These are phyloP conservation scores for Botrytis galanthina DNA, from an alignment of 2,329 filamentous ascomycete genomes.

Conservation along the genomic window DNA sequence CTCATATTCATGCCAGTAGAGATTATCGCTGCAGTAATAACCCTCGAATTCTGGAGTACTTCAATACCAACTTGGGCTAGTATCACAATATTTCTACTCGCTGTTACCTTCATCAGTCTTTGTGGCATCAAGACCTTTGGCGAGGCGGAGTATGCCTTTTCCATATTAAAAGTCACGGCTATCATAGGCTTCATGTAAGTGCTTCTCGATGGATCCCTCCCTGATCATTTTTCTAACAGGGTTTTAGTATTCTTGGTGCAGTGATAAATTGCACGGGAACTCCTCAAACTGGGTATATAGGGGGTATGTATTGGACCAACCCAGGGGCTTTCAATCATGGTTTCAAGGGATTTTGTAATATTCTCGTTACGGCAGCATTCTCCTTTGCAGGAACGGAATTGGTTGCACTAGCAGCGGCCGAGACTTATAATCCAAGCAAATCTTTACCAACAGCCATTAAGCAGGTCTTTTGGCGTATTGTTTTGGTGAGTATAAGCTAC, in stretches of 20 bases:
- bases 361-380: constrained; percentile 75
- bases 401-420: constrained; percentile 73
- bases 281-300: constrained; percentile 73
- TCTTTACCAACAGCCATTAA: constrained; percentile 84
- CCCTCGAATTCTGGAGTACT: constrained; percentile 78
- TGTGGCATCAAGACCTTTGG: constrained; percentile 86
- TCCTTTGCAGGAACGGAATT: constrained; percentile 76
- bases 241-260: constrained; percentile 71
- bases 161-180: constrained; percentile 81
- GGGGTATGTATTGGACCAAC: constrained; percentile 70
- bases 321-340: constrained; percentile 82
- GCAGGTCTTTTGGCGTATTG: constrained; percentile 96
- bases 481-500: constrained; percentile 60
- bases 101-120: constrained; percentile 79
- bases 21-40: constrained; percentile 81
- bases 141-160: constrained; percentile 86
- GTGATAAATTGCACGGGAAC: constrained; percentile 83
- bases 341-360: constrained; percentile 76
- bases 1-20: constrained; percentile 78
- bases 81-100: constrained; percentile 74
- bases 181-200: constrained; percentile 85
- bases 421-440: constrained; percentile 76
- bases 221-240: constrained; percentile 18
- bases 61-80: constrained; percentile 74
- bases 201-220: not conserved